Percentiles rank a stretch among this genome's conserved stretches.
Conservation (phyloP, 192 early-diverging fungal species). For the Borealophlyctis nickersoniae region DNA sequence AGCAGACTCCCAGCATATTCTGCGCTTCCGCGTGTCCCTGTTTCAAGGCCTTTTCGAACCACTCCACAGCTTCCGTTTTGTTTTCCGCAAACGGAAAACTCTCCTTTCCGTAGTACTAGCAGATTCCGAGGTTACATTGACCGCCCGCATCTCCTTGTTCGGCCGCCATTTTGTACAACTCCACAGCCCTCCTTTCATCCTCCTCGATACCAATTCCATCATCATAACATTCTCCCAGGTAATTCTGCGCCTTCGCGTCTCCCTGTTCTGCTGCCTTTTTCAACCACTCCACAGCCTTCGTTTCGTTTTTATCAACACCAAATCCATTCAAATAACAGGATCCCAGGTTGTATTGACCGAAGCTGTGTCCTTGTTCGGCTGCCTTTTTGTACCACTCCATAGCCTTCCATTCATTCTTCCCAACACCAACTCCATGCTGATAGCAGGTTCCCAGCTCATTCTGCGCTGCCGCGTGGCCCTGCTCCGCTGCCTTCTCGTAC, state of each 20-base stretch:
- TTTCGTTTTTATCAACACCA: too few relatives aligned
- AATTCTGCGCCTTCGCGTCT: background rate
- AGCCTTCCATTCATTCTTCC: constrained; percentile 16
- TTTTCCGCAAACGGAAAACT: background rate
- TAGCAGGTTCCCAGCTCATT: constrained; percentile 24
- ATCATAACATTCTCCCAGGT: background rate
- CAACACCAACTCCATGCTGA: too few relatives aligned
- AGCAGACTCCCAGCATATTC: constrained; percentile 46
- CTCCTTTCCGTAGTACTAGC: too few relatives aligned
- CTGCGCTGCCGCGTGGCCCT: constrained; percentile 30
- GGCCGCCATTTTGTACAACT: too few relatives aligned
- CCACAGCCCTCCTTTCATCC: background rate
- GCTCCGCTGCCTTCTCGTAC: constrained; percentile 35
- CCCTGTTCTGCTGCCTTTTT: background rate
- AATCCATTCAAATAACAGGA: too few relatives aligned
- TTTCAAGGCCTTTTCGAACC: background rate
- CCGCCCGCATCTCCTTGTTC: too few relatives aligned
- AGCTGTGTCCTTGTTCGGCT: constrained; percentile 11
- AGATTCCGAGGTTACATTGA: too few relatives aligned
- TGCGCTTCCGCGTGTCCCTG: constrained; percentile 42
- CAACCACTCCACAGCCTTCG: too few relatives aligned
- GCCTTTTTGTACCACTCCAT: constrained; percentile 12
- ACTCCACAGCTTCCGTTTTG: background rate
- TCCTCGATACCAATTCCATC: constrained; percentile 1
- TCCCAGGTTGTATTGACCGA: too few relatives aligned